These are phyloP conservation scores for Talaromyces sp. DNA, from an alignment of 2,329 filamentous ascomycete genomes.

Conservation along the genomic window DNA sequence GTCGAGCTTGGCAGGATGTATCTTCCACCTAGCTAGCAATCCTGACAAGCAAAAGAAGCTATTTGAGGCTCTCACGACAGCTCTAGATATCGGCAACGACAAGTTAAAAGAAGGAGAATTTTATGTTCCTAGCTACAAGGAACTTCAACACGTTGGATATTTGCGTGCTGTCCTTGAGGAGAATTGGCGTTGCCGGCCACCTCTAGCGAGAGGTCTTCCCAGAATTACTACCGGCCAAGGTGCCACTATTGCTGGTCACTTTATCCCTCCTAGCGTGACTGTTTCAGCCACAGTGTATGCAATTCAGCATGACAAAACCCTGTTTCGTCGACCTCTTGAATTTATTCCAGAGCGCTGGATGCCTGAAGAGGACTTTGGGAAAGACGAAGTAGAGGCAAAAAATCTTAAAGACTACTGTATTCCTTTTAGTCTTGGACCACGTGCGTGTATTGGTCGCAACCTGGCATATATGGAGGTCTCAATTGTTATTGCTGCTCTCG, in stretches of 20 bases:
- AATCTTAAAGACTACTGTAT: too few species aligned
- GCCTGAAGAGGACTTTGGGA: too few species aligned
- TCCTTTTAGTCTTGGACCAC: too few species aligned
- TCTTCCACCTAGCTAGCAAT: conserved; percentile 12
- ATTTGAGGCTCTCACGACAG: neutral
- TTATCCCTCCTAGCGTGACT: conserved; percentile 10
- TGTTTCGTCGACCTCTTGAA: conserved; percentile 4
- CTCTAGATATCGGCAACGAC: neutral
- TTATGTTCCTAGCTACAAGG: neutral
- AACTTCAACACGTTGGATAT: conserved; percentile 8
- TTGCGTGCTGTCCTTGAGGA: conserved; percentile 15
- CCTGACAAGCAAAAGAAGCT: conserved; percentile 8
- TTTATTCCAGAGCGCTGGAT: neutral
- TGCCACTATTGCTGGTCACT: conserved; percentile 12
- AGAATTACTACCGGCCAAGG: conserved; percentile 11
- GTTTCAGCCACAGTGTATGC: conserved; percentile 11
- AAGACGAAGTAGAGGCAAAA: too few species aligned
- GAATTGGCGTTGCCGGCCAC: conserved; percentile 12
- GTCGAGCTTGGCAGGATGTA: conserved; percentile 12
- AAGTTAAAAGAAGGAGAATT: too few species aligned
- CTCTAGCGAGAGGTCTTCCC: conserved; percentile 14
- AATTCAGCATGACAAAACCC: conserved; percentile 9
- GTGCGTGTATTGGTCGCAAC: too few species aligned
- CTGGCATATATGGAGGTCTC: too few species aligned
- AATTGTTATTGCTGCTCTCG: too few species aligned